phyloP scores from a whole-genome alignment of 2,329 filamentous ascomycete species.

The Chrysoporthe puriensis region DNA sequence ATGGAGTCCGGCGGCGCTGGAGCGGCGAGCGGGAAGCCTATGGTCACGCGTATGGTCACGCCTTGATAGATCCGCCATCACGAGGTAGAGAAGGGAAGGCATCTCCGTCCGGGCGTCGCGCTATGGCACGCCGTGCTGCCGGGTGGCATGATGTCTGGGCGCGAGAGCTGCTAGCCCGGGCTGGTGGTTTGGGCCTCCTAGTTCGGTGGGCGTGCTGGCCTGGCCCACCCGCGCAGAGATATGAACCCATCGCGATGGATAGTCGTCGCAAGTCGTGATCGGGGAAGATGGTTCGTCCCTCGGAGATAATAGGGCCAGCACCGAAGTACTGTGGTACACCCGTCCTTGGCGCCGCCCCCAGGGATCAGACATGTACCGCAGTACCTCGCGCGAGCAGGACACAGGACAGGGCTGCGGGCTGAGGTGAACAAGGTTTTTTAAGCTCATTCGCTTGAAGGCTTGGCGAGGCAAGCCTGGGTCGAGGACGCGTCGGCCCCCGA shows the following conservation, averaged over 20 bases:
- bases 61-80: constrained; percentile 7
- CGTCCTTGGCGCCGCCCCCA: neutral
- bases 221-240: neutral
- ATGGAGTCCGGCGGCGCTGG: neutral
- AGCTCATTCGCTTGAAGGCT: constrained; percentile 27
- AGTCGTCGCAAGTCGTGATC: neutral
- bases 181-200: neutral
- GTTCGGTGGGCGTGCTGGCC: neutral
- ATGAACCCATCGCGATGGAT: neutral
- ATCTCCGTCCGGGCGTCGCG: constrained; percentile 9
- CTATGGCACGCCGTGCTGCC: neutral
- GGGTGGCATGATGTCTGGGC: neutral
- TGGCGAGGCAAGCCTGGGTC: constrained; percentile 16
- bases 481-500: constrained; percentile 10
- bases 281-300: neutral
- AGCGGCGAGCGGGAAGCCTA: too few species aligned
- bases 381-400: constrained; percentile 1
- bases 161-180: neutral
- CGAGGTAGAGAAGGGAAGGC: constrained; percentile 7
- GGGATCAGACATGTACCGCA: neutral
- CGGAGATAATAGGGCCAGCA: constrained; percentile 8
- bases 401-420: constrained; percentile 4
- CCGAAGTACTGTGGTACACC: neutral
- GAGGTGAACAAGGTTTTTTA: constrained; percentile 27
- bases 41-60: too few species aligned